A percentile compares a stretch with the other conserved stretches of the same genome.
phyloP scores from a whole-genome alignment of 2,329 filamentous ascomycete genomes.

The Trichoderma sp. region DNA sequence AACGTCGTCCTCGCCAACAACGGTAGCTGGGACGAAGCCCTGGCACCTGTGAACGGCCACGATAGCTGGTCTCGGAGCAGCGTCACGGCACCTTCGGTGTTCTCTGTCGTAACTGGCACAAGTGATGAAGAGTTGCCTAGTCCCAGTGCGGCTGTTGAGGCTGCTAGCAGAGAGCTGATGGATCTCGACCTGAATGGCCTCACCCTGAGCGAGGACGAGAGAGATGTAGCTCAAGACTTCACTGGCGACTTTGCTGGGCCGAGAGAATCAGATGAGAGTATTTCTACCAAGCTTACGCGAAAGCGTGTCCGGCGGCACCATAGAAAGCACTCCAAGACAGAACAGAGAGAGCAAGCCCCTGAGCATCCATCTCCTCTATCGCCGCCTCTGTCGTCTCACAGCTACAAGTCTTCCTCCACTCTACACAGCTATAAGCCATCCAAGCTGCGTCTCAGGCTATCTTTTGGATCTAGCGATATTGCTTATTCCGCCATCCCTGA shows the following conservation, averaged over 20 bases:
- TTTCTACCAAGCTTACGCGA: conserved; percentile 51
- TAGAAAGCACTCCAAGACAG: conserved; percentile 36
- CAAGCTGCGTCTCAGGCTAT: conserved; percentile 26
- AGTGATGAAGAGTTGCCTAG: conserved; percentile 41
- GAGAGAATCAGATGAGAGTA: conserved; percentile 33
- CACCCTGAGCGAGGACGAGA: conserved; percentile 36
- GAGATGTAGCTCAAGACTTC: conserved; percentile 31
- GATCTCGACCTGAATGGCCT: conserved; percentile 40
- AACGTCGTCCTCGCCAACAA: conserved; percentile 65
- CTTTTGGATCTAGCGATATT: conserved; percentile 26
- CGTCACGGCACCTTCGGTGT: conserved; percentile 29
- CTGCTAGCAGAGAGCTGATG: conserved; percentile 50
- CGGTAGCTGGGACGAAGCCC: conserved; percentile 77
- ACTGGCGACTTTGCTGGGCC: conserved; percentile 36
- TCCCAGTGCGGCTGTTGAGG: conserved; percentile 53
- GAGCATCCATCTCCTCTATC: conserved; percentile 8
- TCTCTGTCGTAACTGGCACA: conserved; percentile 35
- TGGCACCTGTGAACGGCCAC: conserved; percentile 61
- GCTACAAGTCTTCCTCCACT: conserved; percentile 25
- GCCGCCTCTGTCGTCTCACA: conserved; percentile 1
- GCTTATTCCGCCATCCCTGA: conserved; percentile 30
- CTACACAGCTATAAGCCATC: conserved; percentile 27
- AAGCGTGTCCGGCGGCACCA: conserved; percentile 37
- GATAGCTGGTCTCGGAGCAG: conserved; percentile 39
- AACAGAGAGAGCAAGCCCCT: conserved; percentile 24